phyloP scores from a whole-genome alignment of 495 filamentous ascomycete genomes.

The Tuber microsphaerosporum region DNA sequence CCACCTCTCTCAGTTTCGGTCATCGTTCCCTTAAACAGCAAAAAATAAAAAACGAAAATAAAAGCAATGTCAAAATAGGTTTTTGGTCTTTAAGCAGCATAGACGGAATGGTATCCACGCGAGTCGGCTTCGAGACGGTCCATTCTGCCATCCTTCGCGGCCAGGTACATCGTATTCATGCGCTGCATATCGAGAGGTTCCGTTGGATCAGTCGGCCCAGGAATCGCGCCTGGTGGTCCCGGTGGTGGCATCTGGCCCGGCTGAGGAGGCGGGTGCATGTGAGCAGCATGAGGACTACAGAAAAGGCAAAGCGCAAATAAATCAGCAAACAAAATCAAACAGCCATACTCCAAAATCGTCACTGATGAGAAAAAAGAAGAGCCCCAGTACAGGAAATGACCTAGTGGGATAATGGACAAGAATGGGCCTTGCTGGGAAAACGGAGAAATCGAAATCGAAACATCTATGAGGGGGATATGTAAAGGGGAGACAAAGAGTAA shows the following conservation, averaged over 20 bases:
- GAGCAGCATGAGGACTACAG: constrained; percentile 49
- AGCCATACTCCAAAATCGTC: constrained; percentile 32
- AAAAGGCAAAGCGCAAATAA: constrained; percentile 38
- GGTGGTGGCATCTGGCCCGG: constrained; percentile 44
- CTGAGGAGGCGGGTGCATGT: constrained; percentile 47
- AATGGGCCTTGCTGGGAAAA: constrained; percentile 5
- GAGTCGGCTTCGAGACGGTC: constrained; percentile 49
- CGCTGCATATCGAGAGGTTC: constrained; percentile 46
- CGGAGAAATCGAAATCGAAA: not conserved
- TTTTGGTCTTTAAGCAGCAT: constrained; percentile 31
- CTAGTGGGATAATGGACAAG: constrained; percentile 22
- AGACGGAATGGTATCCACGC: constrained; percentile 47
- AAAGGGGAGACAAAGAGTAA: constrained; percentile 31
- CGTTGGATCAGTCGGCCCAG: constrained; percentile 45
- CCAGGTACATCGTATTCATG: constrained; percentile 48
- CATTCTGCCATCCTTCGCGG: constrained; percentile 44
- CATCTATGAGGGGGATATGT: constrained; percentile 29
- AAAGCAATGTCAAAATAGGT: not conserved
- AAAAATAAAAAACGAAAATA: not conserved
- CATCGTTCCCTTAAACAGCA: not conserved
- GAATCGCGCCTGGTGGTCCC: constrained; percentile 46
- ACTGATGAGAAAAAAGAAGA: constrained; percentile 27
- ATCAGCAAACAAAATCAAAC: constrained; percentile 43
- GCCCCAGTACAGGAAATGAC: constrained; percentile 21
- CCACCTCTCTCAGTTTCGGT: not conserved